These are phyloP conservation scores for Pseudopithomyces chartarum DNA, from an alignment of 2,329 filamentous ascomycete species.

Conservation along the genomic window DNA sequence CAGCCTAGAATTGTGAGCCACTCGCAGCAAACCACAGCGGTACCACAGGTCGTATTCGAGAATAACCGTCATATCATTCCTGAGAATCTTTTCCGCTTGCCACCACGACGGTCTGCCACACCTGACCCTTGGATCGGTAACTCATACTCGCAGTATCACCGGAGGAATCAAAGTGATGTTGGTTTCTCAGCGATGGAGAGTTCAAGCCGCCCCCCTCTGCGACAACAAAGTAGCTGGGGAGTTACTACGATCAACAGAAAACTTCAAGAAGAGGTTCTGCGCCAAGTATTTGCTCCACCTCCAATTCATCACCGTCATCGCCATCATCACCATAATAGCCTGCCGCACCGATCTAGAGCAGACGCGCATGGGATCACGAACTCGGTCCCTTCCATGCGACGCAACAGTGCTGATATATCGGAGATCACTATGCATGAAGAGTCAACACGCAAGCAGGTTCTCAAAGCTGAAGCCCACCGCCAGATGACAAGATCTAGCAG, in stretches of 20 bases:
- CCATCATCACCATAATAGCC: conserved; percentile 68
- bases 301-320: conserved; percentile 81
- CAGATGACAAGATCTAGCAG: conserved; percentile 22
- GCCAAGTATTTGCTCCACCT: conserved; percentile 86
- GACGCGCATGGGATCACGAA: conserved; percentile 34
- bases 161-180: conserved; percentile 42
- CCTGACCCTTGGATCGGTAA: conserved; percentile 42
- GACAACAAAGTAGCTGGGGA: conserved; percentile 71
- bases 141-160: conserved; percentile 40
- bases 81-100: conserved; percentile 74
- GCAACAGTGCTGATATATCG: conserved; percentile 46
- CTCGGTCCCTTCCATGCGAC: conserved; percentile 41
- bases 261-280: conserved; percentile 87
- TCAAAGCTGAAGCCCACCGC: conserved; percentile 48
- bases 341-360: conserved; percentile 54
- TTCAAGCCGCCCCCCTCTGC: conserved; percentile 49
- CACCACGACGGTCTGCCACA: conserved; percentile 50
- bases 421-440: conserved; percentile 36
- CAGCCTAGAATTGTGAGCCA: conserved; percentile 66
- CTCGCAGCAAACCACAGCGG: conserved; percentile 73
- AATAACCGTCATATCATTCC: conserved; percentile 95
- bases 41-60: conserved; percentile 90
- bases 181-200: conserved; percentile 26
- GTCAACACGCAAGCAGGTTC: conserved; percentile 48
- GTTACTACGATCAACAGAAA: conserved; percentile 89